Percentiles rank a stretch among this genome's conserved stretches.
These are phyloP conservation scores for Agastache rugosa DNA, from an alignment of 257 asterid genomes.

Conservation along the genomic window DNA sequence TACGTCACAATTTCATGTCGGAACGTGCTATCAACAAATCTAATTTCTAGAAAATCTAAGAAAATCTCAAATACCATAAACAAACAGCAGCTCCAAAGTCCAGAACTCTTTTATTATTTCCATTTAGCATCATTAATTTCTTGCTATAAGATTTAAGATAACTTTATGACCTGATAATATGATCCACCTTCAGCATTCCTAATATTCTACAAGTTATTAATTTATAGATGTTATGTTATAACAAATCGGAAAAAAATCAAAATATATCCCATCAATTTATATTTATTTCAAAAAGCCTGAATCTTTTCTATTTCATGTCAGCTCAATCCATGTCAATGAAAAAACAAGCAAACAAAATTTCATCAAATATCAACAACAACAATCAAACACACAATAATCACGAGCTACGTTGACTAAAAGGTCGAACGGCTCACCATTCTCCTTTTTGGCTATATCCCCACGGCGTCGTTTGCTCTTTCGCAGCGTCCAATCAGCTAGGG, in stretches of 20 bases:
- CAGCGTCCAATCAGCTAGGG: constrained; percentile 85
- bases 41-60: constrained; percentile 2
- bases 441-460: constrained; percentile 54
- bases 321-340: background rate
- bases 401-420: constrained; percentile 19
- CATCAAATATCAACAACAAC: constrained; percentile 12
- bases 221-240: background rate
- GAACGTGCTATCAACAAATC: background rate
- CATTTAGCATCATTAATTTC: constrained; percentile 15
- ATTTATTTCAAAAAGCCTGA: background rate
- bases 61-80: background rate
- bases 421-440: constrained; percentile 50
- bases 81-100: constrained; percentile 17
- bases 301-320: background rate
- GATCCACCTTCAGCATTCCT: constrained; percentile 19
- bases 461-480: constrained; percentile 78
- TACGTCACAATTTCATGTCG: background rate
- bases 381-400: constrained; percentile 21
- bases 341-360: background rate
- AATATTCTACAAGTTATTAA: background rate
- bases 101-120: background rate
- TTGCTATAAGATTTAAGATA: background rate
- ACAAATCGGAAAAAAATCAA: background rate
- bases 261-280: background rate
- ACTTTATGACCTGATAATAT: background rate